Evolutionary conservation across 345 rosid species (phyloP).

Genomic region (Theobroma cacao): DNA sequence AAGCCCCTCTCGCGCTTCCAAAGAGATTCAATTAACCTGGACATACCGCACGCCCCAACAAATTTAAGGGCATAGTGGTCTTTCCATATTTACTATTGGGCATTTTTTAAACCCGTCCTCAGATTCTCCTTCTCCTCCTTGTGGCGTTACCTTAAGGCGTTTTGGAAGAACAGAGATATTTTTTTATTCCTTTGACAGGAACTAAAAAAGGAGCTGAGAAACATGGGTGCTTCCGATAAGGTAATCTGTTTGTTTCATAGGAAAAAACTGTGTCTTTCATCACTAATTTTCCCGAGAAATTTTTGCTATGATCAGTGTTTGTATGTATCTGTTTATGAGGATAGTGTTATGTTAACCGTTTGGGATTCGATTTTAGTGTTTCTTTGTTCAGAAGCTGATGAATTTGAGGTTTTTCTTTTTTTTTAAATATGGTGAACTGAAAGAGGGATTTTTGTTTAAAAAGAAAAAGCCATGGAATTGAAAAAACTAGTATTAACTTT

Average conservation of each 20-base stretch:
- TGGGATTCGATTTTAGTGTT: neutral
- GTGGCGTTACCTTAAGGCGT: neutral
- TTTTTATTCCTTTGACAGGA: neutral
- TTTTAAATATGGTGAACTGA: neutral
- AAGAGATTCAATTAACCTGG: neutral
- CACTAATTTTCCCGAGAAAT: neutral
- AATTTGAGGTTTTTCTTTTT: neutral
- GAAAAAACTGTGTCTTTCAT: neutral
- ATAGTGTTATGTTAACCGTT: neutral
- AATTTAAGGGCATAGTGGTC: neutral
- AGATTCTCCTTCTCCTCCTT: neutral
- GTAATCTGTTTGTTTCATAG: conserved; percentile 4
- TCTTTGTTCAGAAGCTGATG: conserved; percentile 1
- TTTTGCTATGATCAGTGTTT: neutral
- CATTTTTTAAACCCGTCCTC: neutral
- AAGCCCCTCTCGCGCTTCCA: neutral
- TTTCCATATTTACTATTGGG: neutral
- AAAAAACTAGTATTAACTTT: neutral
- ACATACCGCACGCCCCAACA: neutral
- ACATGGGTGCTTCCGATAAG: conserved; percentile 11
- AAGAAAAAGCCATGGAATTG: neutral
- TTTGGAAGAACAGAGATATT: neutral
- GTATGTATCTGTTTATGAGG: neutral
- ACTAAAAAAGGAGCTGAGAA: neutral
- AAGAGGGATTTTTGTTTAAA: neutral